Conservation (phyloP, 495 filamentous ascomycete genomes). For the Trichoderma asperelloides region DNA sequence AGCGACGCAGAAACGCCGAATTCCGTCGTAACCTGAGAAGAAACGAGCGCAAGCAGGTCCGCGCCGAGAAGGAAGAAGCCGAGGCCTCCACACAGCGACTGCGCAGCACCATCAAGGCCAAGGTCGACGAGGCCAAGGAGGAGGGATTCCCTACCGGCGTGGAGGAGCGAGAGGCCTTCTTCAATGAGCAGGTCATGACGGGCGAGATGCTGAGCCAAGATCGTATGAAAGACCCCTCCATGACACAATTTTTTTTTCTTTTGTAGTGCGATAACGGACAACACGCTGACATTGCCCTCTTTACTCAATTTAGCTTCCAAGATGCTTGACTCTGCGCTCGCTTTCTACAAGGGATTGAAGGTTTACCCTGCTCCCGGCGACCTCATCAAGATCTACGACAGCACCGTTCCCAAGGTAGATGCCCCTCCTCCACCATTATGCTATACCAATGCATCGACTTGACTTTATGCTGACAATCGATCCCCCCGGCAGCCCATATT, state of each 20-base stretch:
- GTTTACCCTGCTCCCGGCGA: conserved; percentile 92
- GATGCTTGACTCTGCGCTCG: conserved; percentile 75
- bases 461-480: background rate
- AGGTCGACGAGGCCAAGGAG: conserved; percentile 68
- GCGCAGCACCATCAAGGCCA: conserved; percentile 59
- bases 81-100: conserved; percentile 59
- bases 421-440: background rate
- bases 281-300: background rate
- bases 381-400: conserved; percentile 93
- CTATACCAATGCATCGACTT: background rate
- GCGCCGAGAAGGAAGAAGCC: conserved; percentile 67
- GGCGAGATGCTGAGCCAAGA: conserved; percentile 65
- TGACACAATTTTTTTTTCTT: background rate
- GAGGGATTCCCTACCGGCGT: conserved; percentile 85
- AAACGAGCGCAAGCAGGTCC: conserved; percentile 67
- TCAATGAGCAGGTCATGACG: conserved; percentile 85
- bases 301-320: conserved; percentile 47
- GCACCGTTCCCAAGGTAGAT: conserved; percentile 81
- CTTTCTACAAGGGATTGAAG: conserved; percentile 97
- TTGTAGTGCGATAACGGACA: background rate
- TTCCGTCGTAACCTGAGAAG: conserved; percentile 81
- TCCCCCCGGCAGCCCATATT: conserved; percentile 58
- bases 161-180: conserved; percentile 75
- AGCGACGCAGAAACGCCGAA: conserved; percentile 72
- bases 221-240: conserved; percentile 25